phyloP scores from a whole-genome alignment of 1,284 basidiomycete species.

The Wallemia hederae region DNA sequence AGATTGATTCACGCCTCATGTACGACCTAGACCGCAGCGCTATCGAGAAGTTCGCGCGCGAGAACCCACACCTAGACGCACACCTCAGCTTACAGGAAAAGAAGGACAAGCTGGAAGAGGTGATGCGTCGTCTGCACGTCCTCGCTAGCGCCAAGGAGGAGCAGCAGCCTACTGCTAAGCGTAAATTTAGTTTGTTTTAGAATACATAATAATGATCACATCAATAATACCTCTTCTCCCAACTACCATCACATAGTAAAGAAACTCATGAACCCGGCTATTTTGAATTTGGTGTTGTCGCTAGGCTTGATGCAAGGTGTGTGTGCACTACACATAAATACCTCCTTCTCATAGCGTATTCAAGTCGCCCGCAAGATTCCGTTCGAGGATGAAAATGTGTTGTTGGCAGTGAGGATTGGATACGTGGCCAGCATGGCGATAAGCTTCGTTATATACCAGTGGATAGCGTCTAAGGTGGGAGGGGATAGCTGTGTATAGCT shows the following conservation, averaged over 20 bases:
- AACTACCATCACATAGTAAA: no score
- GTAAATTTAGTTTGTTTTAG: background rate
- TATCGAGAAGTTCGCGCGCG: constrained; percentile 64
- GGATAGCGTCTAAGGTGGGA: constrained; percentile 29
- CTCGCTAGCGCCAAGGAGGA: background rate
- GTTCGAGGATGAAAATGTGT: constrained; percentile 59
- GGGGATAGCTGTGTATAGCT: background rate
- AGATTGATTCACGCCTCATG: constrained; percentile 78
- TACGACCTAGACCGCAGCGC: constrained; percentile 70
- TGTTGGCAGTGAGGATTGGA: constrained; percentile 52
- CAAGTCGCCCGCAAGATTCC: constrained; percentile 62
- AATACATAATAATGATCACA: no score
- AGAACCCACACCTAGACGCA: constrained; percentile 56
- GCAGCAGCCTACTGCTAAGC: background rate
- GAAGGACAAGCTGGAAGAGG: constrained; percentile 93
- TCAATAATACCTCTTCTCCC: no score
- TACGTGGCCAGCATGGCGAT: constrained; percentile 48
- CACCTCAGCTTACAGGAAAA: constrained; percentile 91
- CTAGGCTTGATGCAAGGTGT: constrained; percentile 66
- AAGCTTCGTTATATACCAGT: constrained; percentile 46
- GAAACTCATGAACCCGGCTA: constrained; percentile 3
- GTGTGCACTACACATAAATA: constrained; percentile 7
- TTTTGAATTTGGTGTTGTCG: constrained; percentile 47
- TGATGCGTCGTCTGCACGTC: constrained; percentile 11
- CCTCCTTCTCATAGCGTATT: constrained; percentile 6